These are phyloP conservation scores for Syzygium jambos DNA, from an alignment of 345 rosid species.

Conservation along the genomic window DNA sequence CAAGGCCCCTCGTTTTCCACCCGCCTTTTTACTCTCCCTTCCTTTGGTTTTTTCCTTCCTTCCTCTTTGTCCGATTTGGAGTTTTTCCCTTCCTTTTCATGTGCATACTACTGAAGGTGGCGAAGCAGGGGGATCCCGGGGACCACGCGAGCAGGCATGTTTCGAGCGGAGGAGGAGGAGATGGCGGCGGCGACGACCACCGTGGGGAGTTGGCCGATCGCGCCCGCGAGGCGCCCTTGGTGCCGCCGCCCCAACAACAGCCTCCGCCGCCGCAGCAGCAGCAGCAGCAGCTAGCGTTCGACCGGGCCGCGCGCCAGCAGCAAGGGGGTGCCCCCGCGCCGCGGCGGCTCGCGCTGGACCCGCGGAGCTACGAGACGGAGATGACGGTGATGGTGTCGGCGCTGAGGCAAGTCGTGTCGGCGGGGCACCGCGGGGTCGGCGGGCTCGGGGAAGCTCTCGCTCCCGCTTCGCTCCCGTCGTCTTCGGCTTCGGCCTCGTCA, in stretches of 20 bases:
- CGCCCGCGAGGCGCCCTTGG: neutral
- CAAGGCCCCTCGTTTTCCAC: neutral
- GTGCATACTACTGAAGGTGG: conserved; percentile 29
- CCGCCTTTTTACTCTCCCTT: neutral
- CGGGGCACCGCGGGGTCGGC: neutral
- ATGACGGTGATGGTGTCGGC: conserved; percentile 11
- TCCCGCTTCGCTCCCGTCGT: neutral
- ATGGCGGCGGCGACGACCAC: neutral
- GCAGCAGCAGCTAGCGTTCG: neutral
- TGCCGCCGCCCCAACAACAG: neutral
- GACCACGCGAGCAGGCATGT: neutral
- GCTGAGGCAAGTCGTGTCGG: conserved; percentile 4
- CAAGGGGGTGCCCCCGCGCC: neutral
- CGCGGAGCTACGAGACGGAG: neutral
- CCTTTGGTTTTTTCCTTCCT: neutral
- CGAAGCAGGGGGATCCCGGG: conserved; percentile 9
- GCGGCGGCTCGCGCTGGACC: neutral
- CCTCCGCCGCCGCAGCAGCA: neutral
- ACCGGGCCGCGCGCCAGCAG: neutral
- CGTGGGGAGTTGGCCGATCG: neutral
- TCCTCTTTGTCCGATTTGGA: neutral
- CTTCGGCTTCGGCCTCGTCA: neutral
- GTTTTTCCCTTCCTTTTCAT: neutral
- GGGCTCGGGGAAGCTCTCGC: neutral
- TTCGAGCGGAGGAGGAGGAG: neutral